A percentile compares a stretch with the other conserved stretches of the same genome.
Conservation (phyloP, 371 early-diverging fungal species). For the Syncephalis fuscata region DNA sequence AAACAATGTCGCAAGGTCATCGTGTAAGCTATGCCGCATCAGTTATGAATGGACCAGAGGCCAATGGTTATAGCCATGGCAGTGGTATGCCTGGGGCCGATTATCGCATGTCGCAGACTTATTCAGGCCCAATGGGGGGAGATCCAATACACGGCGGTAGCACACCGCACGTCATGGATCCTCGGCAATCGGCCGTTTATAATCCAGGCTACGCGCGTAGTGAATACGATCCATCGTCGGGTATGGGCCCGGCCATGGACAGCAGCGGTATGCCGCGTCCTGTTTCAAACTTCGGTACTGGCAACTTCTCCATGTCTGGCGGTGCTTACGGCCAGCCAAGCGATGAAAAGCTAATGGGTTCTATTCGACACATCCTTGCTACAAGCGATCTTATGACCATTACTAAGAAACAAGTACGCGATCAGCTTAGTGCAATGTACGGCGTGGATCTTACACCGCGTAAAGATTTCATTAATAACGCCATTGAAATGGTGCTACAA, state of each 20-base stretch:
- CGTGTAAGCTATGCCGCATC: neutral
- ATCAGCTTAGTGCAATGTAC: constrained; percentile 52
- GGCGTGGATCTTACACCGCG: constrained; percentile 54
- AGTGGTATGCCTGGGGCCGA: no score
- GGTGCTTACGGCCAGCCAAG: neutral
- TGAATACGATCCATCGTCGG: neutral
- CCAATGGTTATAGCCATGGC: no score
- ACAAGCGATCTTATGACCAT: constrained; percentile 60
- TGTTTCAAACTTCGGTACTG: neutral
- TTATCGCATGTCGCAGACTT: no score
- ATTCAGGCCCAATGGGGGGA: no score
- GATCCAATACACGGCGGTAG: no score
- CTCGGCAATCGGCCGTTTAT: no score
- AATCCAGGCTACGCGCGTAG: neutral
- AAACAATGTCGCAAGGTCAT: neutral
- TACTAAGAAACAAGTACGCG: constrained; percentile 77
- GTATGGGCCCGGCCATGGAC: neutral
- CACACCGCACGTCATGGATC: no score
- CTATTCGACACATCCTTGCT: constrained; percentile 53
- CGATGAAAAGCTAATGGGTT: constrained; percentile 58
- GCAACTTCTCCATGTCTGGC: neutral
- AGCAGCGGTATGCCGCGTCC: neutral
- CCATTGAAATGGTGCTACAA: constrained; percentile 60
- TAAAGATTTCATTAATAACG: constrained; percentile 71
- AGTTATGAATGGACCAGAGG: no score